A percentile compares a stretch with the other conserved stretches of the same genome.
Conservation (phyloP, 129 eudicot genomes). For the Helianthus tuberosus region DNA sequence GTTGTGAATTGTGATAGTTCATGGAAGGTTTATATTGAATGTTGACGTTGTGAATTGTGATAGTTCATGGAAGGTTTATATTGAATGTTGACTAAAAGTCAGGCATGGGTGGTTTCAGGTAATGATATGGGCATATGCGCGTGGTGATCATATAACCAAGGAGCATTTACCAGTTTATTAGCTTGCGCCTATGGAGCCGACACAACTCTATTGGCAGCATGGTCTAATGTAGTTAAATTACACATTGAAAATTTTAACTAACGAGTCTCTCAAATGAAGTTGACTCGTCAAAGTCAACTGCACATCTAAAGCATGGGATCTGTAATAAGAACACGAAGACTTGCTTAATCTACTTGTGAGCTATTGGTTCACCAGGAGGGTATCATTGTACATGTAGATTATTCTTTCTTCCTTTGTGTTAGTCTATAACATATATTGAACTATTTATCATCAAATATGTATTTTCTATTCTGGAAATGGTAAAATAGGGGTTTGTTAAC, state of each 20-base stretch:
- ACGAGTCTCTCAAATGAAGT: too few species aligned
- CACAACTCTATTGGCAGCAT: constrained; percentile 70
- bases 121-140: constrained; percentile 95
- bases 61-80: too few species aligned
- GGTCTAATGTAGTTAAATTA: constrained; percentile 17
- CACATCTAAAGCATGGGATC: background rate
- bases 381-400: constrained; percentile 5
- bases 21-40: background rate
- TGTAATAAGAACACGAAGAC: background rate
- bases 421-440: background rate
- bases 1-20: too few species aligned
- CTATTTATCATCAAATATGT: too few species aligned
- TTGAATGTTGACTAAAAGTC: background rate
- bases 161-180: constrained; percentile 83
- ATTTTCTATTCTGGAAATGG: background rate
- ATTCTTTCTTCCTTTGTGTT: background rate
- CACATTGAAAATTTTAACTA: too few species aligned
- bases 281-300: too few species aligned
- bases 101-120: constrained; percentile 45
- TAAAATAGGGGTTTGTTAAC: too few species aligned
- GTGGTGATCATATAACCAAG: constrained; percentile 71
- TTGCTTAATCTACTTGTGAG: background rate
- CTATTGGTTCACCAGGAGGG: constrained; percentile 13
- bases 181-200: constrained; percentile 66
- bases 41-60: background rate